Conservation (phyloP, 805 yeast species). For the Kodamaea sagamina region DNA sequence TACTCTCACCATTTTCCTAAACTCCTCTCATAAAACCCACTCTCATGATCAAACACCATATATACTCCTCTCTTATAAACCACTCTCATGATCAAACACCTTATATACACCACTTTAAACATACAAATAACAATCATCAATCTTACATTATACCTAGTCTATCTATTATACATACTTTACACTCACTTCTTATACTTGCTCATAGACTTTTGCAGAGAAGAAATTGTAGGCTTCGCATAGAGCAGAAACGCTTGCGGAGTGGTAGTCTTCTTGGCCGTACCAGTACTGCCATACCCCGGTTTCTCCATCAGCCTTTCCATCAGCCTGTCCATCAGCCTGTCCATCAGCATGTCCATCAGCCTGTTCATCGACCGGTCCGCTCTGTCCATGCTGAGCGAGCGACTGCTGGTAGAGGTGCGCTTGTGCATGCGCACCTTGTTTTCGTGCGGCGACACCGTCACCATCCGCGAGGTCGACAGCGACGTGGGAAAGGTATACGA, state of each 20-base stretch:
- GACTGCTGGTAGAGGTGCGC: neutral
- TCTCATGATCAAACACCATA: no score
- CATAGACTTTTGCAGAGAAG: slow-evolving; percentile 31
- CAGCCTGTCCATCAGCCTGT: slow-evolving; percentile 5
- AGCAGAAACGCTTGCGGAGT: slow-evolving; percentile 7
- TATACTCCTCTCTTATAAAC: no score
- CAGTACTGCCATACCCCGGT: slow-evolving; percentile 3
- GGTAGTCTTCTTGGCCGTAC: slow-evolving; percentile 2
- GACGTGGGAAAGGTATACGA: slow-evolving; percentile 11
- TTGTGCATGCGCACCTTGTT: neutral
- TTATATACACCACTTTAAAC: no score
- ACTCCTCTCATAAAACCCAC: no score
- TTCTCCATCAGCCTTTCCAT: slow-evolving; percentile 7
- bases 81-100: no score
- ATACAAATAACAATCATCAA: no score
- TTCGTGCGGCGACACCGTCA: slow-evolving; percentile 4
- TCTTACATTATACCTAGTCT: no score
- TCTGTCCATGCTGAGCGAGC: slow-evolving; percentile 3
- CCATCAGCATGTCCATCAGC: no score
- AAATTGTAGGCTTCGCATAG: slow-evolving; percentile 38
- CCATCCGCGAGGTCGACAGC: slow-evolving; percentile 8
- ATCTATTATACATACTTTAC: neutral
- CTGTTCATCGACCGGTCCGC: slow-evolving; percentile 7
- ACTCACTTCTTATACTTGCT: slow-evolving; percentile 20
- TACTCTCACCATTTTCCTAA: no score